These are phyloP conservation scores for Penicillium sp. DNA, from an alignment of 2,329 filamentous ascomycete species.

Conservation along the genomic window DNA sequence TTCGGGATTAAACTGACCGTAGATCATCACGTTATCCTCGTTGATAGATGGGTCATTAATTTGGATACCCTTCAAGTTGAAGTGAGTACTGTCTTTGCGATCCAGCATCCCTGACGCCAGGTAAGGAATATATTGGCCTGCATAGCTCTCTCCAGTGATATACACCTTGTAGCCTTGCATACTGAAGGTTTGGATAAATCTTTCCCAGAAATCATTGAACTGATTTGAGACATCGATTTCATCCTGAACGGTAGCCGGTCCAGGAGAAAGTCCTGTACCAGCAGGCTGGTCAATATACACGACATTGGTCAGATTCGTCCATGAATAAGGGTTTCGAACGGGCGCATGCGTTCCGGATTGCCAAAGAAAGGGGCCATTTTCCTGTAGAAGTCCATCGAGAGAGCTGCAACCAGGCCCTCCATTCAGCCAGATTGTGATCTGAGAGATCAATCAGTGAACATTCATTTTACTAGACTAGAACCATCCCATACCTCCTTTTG, in stretches of 20 bases:
- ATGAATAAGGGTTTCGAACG: conserved; percentile 65
- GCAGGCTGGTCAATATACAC: conserved; percentile 56
- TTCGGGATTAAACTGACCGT: conserved; percentile 35
- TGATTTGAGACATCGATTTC: conserved; percentile 68
- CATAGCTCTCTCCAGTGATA: conserved; percentile 71
- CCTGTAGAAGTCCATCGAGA: conserved; percentile 66
- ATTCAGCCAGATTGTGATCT: conserved; percentile 46
- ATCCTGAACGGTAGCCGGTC: conserved; percentile 61
- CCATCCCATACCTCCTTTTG: conserved; percentile 35
- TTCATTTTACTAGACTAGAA: not conserved
- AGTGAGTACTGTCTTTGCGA: conserved; percentile 64
- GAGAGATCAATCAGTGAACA: not conserved
- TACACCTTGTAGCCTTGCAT: conserved; percentile 68
- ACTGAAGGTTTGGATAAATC: conserved; percentile 69
- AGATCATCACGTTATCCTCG: conserved; percentile 50
- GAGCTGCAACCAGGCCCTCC: conserved; percentile 57
- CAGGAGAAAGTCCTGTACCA: conserved; percentile 67
- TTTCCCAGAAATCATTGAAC: conserved; percentile 74
- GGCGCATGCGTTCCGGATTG: conserved; percentile 66
- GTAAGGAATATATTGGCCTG: conserved; percentile 67
- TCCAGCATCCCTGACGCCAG: conserved; percentile 72
- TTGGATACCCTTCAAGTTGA: conserved; percentile 65
- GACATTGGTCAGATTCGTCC: conserved; percentile 71
- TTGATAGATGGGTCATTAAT: conserved; percentile 70
- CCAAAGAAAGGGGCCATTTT: conserved; percentile 73